A percentile compares a stretch with the other conserved stretches of the same genome.
These are phyloP conservation scores for Diplodia intermedia DNA, from an alignment of 2,329 filamentous ascomycete genomes.

Conservation along the genomic window DNA sequence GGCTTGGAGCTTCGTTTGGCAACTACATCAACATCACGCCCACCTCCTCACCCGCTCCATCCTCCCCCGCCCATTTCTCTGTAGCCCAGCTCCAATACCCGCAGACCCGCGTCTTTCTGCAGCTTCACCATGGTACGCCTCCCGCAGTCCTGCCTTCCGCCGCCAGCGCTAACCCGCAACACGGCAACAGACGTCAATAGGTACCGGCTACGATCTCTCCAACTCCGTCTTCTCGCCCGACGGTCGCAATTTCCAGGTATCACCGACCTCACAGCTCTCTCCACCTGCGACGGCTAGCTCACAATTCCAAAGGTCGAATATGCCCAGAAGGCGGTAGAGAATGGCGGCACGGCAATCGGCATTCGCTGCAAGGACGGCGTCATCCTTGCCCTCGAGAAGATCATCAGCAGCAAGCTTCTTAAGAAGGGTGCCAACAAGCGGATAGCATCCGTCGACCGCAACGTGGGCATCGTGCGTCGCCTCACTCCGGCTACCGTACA, in stretches of 20 bases:
- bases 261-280: background rate
- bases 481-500: background rate
- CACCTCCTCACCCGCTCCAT: constrained; percentile 24
- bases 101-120: background rate
- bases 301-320: constrained; percentile 73
- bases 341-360: constrained; percentile 92
- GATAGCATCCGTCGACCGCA: constrained; percentile 92
- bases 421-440: constrained; percentile 96
- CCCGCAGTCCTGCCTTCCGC: background rate
- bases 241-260: constrained; percentile 96
- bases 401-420: constrained; percentile 91
- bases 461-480: constrained; percentile 83
- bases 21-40: constrained; percentile 29
- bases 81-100: background rate
- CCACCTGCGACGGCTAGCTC: background rate
- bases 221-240: constrained; percentile 99
- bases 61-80: constrained; percentile 22
- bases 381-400: constrained; percentile 95
- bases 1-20: constrained; percentile 31
- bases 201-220: constrained; percentile 97
- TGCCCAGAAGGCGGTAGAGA: constrained; percentile 97
- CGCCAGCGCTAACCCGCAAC: constrained; percentile 12
- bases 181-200: constrained; percentile 86
- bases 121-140: constrained; percentile 19
- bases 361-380: constrained; percentile 98